Percentiles rank a stretch among this genome's conserved stretches.
Conservation (phyloP, 31 red algal genomes). For the Odonthalia washingtoniensis region DNA sequence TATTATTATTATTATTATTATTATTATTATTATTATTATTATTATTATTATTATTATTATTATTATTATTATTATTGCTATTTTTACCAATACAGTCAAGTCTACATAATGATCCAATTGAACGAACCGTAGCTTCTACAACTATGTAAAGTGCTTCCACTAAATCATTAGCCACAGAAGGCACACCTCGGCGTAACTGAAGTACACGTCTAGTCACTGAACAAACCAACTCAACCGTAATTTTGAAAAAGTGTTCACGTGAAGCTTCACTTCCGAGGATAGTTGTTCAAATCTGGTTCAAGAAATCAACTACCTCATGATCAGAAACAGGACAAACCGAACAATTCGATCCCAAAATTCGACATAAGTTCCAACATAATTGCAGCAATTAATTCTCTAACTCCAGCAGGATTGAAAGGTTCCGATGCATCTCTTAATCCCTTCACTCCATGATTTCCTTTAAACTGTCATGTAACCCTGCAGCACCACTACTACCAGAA, state of each 20-base stretch:
- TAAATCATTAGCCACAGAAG: constrained; percentile 28
- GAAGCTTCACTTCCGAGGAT: constrained; percentile 52
- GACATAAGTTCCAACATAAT: constrained; percentile 60
- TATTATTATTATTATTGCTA: constrained; percentile 1
- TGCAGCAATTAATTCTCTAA: constrained; percentile 45
- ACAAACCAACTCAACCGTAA: constrained; percentile 66
- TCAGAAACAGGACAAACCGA: constrained; percentile 48
- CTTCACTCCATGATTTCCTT: neutral
- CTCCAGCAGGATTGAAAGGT: constrained; percentile 37
- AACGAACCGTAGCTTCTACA: constrained; percentile 52
- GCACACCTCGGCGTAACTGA: constrained; percentile 5
- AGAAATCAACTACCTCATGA: constrained; percentile 44
- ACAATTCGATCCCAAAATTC: constrained; percentile 48
- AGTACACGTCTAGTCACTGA: constrained; percentile 49
- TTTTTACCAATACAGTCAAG: constrained; percentile 10
- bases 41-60: no score
- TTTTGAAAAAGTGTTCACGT: constrained; percentile 53
- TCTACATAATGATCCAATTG: constrained; percentile 40
- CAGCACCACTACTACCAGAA: constrained; percentile 13
- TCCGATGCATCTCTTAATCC: constrained; percentile 47
- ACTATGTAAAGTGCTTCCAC: constrained; percentile 57
- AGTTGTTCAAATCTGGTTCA: constrained; percentile 39
- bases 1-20: no score
- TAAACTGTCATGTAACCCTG: neutral
- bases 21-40: no score